Evolutionary conservation across 495 filamentous ascomycete species (phyloP), one percentile per base, ranked within the genome.

Genomic region (Penicillium parvum): DNA sequence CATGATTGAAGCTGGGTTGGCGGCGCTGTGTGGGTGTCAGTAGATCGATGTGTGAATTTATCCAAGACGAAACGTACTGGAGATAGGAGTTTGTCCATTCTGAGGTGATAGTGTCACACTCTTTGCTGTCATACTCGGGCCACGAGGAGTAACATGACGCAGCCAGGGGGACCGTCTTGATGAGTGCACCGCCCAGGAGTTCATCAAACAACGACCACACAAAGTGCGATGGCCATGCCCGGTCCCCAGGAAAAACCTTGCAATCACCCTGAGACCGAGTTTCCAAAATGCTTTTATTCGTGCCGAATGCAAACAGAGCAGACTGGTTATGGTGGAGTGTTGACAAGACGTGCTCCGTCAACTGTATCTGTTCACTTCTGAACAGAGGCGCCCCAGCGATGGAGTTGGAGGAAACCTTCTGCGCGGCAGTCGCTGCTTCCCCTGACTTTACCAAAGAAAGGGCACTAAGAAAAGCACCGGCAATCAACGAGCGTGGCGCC

Each of bases 131-230:
- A 47, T 75, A 72, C 19, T 74, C 57, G 8, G 66, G 61, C 58
- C 66, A 67, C 29, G 66, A 64, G n/a, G 47, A 43, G 34, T 77
- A 81, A 59, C 78, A 82, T 4, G 74, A 60, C 5, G 76, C 72
- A 4, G 72, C 78, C 16, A 75, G 58, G 9, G 78, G 78, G 12
- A 74, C 72, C 1, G 73, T 77, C 44, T 76, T 67, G 41, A 75
- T 76, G n/a, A 82, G 61, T 1, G 69, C 64, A 25, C 71, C 74
- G n/a, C 66, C 74, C 7, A 73, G 54, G 4, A 73, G 52, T 3
- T 61, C 37, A 48, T 78, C 66, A 28, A 82, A 69, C 7, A 66
- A 45, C 4, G 56, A 48, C 68, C 73, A 77, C 10, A 58, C 55
- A 5, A 50, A 35, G 2, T 47, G 15, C 3, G 57, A 53, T 0